Base-by-base conservation (phyloP, 1,284 basidiomycete genomes). In the Puccinia coronata region DNA sequence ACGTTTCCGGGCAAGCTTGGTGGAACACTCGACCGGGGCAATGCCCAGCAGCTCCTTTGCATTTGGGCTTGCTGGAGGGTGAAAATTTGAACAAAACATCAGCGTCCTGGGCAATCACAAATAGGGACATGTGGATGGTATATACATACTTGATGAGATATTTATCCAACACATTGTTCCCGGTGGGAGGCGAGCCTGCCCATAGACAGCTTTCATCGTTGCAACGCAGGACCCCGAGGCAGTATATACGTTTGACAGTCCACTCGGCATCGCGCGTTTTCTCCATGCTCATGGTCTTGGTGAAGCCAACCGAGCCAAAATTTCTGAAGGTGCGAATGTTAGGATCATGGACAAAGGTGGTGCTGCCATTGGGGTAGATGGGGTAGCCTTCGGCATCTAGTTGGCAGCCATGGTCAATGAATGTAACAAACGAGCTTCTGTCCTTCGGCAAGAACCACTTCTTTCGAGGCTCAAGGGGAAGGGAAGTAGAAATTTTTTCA, bases 331-430 rank as follows among this genome's bases (percentile, higher is more conserved):
- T 18, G 59, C 34, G 34, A 34, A 63, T 34, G 12, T 20, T 3
- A 63, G n/a, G n/a, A n/a, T n/a, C n/a, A n/a, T n/a, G n/a, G n/a
- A n/a, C n/a, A n/a, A n/a, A n/a, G n/a, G n/a, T 28, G 14, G 14
- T 34, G 12, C 28, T 16, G 59, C 59, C 59, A 20, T 63, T 63
- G 59, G 59, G 59, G 34, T 63, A 63, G 59, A 63, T 63, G 28
- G 59, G 59, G 28, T 63, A 63, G 5, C 34, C 34, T 20, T 63
- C 25, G 8, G 5, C 3, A 31, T 63, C 28, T 6, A 63, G 20
- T 11, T 6, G 28, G 23, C 59, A 63, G 12, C 59, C 59, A 63
- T 63, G 59, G 34, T 63, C 25, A 31, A 63, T 63, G 34, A 63
- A 63, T 31, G 59, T 63, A n/a, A n/a, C n/a, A n/a, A n/a, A n/a